phyloP scores from a whole-genome alignment of 257 asterid species.

The Linderniella brevidens region DNA sequence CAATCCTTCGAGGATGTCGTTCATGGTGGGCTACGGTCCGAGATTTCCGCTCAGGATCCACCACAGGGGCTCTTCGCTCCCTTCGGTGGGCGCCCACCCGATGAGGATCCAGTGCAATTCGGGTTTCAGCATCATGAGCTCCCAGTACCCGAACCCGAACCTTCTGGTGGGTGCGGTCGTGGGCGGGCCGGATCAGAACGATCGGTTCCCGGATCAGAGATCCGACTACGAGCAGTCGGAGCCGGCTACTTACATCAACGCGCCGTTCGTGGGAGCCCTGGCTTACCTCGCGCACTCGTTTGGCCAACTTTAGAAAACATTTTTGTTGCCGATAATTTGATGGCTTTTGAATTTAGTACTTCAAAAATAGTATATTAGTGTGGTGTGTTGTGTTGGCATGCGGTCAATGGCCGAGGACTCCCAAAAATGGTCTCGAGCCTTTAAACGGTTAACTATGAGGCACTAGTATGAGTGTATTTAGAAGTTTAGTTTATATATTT shows the following conservation, averaged over 20 bases:
- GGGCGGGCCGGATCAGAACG: slow-evolving; percentile 78
- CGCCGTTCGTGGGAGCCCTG: slow-evolving; percentile 84
- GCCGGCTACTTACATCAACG: slow-evolving; percentile 88
- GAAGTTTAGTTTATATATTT: slow-evolving; percentile 4
- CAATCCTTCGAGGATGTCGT: slow-evolving; percentile 80
- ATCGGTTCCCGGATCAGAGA: slow-evolving; percentile 72
- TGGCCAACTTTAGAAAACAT: slow-evolving; percentile 43
- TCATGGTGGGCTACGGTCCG: slow-evolving; percentile 87
- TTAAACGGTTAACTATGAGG: slow-evolving; percentile 12
- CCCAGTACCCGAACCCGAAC: slow-evolving; percentile 69
- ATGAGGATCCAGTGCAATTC: slow-evolving; percentile 57
- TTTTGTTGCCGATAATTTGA: no score
- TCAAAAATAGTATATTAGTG: not conserved
- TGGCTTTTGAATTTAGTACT: no score
- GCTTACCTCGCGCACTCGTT: slow-evolving; percentile 83
- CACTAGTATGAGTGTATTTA: slow-evolving; percentile 14
- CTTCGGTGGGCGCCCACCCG: slow-evolving; percentile 42
- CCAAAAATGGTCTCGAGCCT: slow-evolving; percentile 10
- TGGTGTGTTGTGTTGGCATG: no score
- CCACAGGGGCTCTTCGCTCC: slow-evolving; percentile 91
- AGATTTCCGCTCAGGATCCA: slow-evolving; percentile 70
- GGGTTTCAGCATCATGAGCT: slow-evolving; percentile 46
- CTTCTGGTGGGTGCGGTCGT: slow-evolving; percentile 60
- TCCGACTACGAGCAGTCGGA: slow-evolving; percentile 88
- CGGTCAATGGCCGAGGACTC: slow-evolving; percentile 10